A percentile compares a stretch with the other conserved stretches of the same genome.
phyloP scores from a whole-genome alignment of 495 filamentous ascomycete species.

The Aspergillus cavernicola region DNA sequence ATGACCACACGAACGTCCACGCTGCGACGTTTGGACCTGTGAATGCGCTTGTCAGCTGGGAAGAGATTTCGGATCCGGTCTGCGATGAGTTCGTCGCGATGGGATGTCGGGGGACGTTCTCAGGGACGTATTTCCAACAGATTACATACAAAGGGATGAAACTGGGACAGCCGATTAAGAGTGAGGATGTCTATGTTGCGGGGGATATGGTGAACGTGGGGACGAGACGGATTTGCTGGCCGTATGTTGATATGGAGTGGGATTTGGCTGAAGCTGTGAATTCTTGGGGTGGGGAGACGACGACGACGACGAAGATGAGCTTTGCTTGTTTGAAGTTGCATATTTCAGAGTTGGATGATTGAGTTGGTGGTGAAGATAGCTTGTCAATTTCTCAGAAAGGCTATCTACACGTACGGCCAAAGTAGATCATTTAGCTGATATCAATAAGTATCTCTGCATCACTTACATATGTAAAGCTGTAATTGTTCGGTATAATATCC shows the following conservation, averaged over 20 bases:
- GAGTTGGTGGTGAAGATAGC: too few species aligned
- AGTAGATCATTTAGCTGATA: too few species aligned
- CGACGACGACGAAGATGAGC: slow-evolving; percentile 37
- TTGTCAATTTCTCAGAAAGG: too few species aligned
- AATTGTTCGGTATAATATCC: too few species aligned
- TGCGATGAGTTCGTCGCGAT: slow-evolving; percentile 48
- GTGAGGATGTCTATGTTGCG: slow-evolving; percentile 44
- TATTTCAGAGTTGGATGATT: too few species aligned
- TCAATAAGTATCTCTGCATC: too few species aligned
- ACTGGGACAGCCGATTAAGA: slow-evolving; percentile 37
- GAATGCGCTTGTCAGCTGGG: slow-evolving; percentile 50
- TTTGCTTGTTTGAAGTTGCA: slow-evolving; percentile 39
- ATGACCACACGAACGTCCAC: slow-evolving; percentile 53
- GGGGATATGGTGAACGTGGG: slow-evolving; percentile 51
- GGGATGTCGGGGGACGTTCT: slow-evolving; percentile 47
- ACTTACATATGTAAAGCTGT: too few species aligned
- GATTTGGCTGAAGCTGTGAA: slow-evolving; percentile 32
- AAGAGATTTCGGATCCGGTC: slow-evolving; percentile 44
- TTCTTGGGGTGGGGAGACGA: slow-evolving; percentile 10
- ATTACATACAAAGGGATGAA: slow-evolving; percentile 39
- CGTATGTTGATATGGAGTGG: slow-evolving; percentile 51
- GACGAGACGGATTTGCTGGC: slow-evolving; percentile 50
- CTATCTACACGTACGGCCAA: too few species aligned
- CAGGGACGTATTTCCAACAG: slow-evolving; percentile 49
- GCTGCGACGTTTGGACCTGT: slow-evolving; percentile 44